Evolutionary conservation across 495 filamentous ascomycete species (phyloP), one percentile per base, ranked within the genome.

Genomic region (Cudoniella acicularis): DNA sequence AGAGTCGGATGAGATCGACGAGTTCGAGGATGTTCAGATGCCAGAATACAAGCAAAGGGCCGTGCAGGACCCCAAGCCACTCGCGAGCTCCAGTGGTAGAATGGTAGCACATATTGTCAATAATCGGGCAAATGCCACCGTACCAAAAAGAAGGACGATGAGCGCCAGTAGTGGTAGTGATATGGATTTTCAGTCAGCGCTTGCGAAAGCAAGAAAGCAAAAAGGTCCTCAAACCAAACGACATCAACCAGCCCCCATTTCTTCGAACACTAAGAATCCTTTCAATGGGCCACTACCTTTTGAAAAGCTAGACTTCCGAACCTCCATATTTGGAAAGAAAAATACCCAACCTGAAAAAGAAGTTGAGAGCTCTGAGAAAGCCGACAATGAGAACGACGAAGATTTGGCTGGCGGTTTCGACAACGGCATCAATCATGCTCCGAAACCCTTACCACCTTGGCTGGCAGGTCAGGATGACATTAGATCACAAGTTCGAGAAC

Each of bases 251-350:
- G 57, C 62, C 16, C 70, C 68, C n/a, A 25, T 68, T 11, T 54
- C 66, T 13, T 42, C 65, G 1, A 75, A 76, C 42, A 73, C 75
- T 27, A 75, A 75, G 56, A 78, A 78, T 64, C 74, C 77, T 6
- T 91, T 95, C 67, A 81, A 81, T 65, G 93, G 93, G 0, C 90
- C 92, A 1, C 73, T 98, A 16, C 93, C 93, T 0, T 98, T 98
- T 64, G 90, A 96, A 68, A 89, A 87, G 47, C 76, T 98, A 1
- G 82, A 90, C 65, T 82, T 93, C 61, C 79, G 78, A 57, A 75
- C 80, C 68, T 79, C 76, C 18, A 75, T 87, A 16, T 79, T 83
- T 52, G 73, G 72, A 20, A 78, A 72, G 64, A 85, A 80, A 66
- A 77, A 73, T 46, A 45, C 67, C 51, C 59, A 66, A 48, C 41